phyloP scores from a whole-genome alignment of 768 basidiomycete species.

The Tulasnella sp. region DNA sequence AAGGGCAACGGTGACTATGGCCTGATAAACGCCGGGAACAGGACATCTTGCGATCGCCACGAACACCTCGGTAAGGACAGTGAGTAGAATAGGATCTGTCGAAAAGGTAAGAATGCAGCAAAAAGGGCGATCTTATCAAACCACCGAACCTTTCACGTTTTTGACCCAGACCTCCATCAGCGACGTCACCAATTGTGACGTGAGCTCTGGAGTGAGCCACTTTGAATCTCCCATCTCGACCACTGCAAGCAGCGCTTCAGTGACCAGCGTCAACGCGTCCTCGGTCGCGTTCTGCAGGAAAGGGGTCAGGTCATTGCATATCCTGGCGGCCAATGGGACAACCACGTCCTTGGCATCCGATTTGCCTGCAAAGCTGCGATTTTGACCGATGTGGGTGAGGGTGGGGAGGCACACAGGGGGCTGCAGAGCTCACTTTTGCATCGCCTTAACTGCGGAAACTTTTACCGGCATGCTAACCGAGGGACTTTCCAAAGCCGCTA shows the following conservation, averaged over 20 bases:
- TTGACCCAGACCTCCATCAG: conserved; percentile 79
- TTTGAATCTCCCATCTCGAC: conserved; percentile 66
- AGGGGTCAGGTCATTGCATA: conserved; percentile 77
- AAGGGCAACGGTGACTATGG: conserved; percentile 67
- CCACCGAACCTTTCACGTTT: conserved; percentile 69
- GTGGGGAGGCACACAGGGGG: conserved; percentile 53
- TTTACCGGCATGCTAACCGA: conserved; percentile 83
- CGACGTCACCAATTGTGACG: conserved; percentile 60
- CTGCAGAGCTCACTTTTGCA: conserved; percentile 75
- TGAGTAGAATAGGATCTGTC: conserved; percentile 83
- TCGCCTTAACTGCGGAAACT: conserved; percentile 87
- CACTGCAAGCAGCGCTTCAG: conserved; percentile 80
- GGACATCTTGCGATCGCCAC: conserved; percentile 62
- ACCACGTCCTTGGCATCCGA: conserved; percentile 54
- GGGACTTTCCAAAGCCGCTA: conserved; percentile 73
- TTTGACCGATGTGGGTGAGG: neutral
- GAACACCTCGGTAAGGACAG: conserved; percentile 79
- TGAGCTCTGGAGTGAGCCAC: conserved; percentile 68
- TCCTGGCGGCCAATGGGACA: conserved; percentile 62
- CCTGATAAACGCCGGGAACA: conserved; percentile 59
- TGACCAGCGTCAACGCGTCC: conserved; percentile 81
- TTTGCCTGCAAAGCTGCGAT: conserved; percentile 44
- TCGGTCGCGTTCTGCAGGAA: conserved; percentile 77
- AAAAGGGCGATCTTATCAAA: no score
- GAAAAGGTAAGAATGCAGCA: neutral